A percentile compares a stretch with the other conserved stretches of the same genome.
Evolutionary conservation across 2,329 filamentous ascomycete genomes (phyloP).

Genomic region (Orbilia brochopaga): DNA sequence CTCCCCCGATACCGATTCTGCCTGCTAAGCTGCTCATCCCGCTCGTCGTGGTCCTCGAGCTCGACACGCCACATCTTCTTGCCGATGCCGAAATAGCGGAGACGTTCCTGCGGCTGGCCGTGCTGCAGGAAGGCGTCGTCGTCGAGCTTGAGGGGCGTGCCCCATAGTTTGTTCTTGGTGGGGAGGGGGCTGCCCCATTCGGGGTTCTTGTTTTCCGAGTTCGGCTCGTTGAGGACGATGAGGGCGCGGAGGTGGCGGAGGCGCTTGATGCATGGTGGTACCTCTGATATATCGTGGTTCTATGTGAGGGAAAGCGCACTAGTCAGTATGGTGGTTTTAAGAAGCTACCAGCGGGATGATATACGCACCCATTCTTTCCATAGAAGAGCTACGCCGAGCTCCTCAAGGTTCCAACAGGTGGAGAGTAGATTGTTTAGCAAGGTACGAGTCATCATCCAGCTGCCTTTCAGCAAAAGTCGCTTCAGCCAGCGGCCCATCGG

Average conservation of each 20-base stretch:
- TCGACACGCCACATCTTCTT: constrained; percentile 46
- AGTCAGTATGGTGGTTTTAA: no score
- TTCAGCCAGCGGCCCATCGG: constrained; percentile 45
- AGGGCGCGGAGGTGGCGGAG: constrained; percentile 24
- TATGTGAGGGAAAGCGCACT: background rate
- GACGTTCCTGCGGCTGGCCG: constrained; percentile 36
- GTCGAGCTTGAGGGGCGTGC: constrained; percentile 19
- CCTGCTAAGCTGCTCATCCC: background rate
- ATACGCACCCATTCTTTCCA: constrained; percentile 44
- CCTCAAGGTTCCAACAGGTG: constrained; percentile 36
- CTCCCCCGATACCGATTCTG: background rate
- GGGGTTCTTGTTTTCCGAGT: constrained; percentile 44
- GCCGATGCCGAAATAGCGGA: constrained; percentile 32
- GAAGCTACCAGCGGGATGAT: no score
- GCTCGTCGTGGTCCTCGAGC: constrained; percentile 18
- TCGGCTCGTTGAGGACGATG: constrained; percentile 44
- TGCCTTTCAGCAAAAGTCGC: constrained; percentile 37
- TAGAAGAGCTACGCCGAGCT: constrained; percentile 34
- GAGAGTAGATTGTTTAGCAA: constrained; percentile 22
- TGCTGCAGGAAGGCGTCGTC: constrained; percentile 36
- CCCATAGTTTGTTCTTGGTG: constrained; percentile 44
- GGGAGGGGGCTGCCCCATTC: constrained; percentile 42
- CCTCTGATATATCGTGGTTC: constrained; percentile 27
- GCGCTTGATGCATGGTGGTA: constrained; percentile 29
- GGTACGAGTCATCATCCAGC: constrained; percentile 36